Conservation (phyloP, 2,329 filamentous ascomycete species). For the Ophiostoma perfectum region DNA sequence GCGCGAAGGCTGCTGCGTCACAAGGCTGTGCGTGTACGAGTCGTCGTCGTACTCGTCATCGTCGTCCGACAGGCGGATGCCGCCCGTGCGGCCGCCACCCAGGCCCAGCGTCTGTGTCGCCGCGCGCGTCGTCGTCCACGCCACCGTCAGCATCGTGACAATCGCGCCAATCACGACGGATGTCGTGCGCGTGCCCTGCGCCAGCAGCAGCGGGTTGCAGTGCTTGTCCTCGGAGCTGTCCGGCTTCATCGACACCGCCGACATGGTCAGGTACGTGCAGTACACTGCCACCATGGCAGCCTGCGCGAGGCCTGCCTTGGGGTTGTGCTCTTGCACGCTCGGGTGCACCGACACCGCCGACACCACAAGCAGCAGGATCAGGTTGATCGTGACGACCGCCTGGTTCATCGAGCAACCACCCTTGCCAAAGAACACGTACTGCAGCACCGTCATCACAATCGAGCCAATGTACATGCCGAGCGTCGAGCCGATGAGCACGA, state of each 20-base stretch:
- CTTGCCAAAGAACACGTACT: constrained; percentile 92
- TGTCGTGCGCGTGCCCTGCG: constrained; percentile 80
- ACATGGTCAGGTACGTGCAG: constrained; percentile 98
- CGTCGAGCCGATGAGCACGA: constrained; percentile 83
- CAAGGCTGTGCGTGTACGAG: constrained; percentile 59
- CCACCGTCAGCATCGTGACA: constrained; percentile 92
- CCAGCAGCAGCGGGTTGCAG: constrained; percentile 87
- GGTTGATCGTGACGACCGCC: constrained; percentile 88
- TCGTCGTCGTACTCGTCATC: constrained; percentile 41
- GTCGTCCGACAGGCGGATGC: constrained; percentile 62
- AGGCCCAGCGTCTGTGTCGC: constrained; percentile 83
- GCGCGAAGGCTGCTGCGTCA: constrained; percentile 78
- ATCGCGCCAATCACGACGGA: constrained; percentile 90
- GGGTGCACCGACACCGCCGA: constrained; percentile 86
- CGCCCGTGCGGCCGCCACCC: constrained; percentile 53
- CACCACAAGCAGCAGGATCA: constrained; percentile 74
- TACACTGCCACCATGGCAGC: constrained; percentile 96
- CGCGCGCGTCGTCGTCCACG: constrained; percentile 94
- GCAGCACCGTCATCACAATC: constrained; percentile 87
- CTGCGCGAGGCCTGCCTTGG: constrained; percentile 91
- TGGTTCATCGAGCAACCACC: constrained; percentile 91
- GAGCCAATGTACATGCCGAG: constrained; percentile 89
- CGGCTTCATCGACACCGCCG: constrained; percentile 96
- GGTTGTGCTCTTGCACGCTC: constrained; percentile 81
- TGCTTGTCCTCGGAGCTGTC: constrained; percentile 83